Conservation (phyloP, 495 filamentous ascomycete species). For the Pyrenula massariospora region DNA sequence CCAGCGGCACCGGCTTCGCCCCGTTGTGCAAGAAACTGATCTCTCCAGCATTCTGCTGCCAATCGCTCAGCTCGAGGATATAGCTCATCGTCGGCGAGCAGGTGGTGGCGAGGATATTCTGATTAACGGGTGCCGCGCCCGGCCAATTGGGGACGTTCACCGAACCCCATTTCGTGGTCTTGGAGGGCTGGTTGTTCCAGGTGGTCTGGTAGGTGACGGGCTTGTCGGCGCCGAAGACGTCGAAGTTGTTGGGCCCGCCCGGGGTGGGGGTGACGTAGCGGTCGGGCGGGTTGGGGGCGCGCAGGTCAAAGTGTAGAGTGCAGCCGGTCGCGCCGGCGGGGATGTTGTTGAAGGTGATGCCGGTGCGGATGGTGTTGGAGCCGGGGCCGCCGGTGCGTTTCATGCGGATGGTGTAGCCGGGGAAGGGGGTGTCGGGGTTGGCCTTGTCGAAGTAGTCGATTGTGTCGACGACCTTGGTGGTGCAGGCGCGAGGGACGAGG, state of each 20-base stretch:
- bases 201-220: not conserved
- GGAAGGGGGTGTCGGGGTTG: not conserved
- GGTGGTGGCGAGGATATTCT: not conserved
- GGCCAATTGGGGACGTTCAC: not conserved
- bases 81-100: not conserved
- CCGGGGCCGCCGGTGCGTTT: constrained; percentile 37
- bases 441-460: not conserved
- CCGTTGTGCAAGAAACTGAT: not conserved
- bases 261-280: constrained; percentile 50
- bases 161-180: not conserved
- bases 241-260: constrained; percentile 27
- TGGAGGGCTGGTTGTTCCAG: not conserved
- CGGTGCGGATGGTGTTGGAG: constrained; percentile 37
- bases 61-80: not conserved
- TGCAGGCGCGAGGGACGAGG: not conserved
- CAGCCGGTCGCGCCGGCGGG: constrained; percentile 26
- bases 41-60: not conserved
- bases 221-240: constrained; percentile 7
- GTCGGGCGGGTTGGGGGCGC: constrained; percentile 30
- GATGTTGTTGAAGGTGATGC: constrained; percentile 42
- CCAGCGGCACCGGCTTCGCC: not conserved
- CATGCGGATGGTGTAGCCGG: constrained; percentile 23
- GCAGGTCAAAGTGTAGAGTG: constrained; percentile 47
- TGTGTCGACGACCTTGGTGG: not conserved
- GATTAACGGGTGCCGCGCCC: not conserved